Evolutionary conservation across 306 rosid genomes (phyloP).

Genomic region (Luffa acutangula): DNA sequence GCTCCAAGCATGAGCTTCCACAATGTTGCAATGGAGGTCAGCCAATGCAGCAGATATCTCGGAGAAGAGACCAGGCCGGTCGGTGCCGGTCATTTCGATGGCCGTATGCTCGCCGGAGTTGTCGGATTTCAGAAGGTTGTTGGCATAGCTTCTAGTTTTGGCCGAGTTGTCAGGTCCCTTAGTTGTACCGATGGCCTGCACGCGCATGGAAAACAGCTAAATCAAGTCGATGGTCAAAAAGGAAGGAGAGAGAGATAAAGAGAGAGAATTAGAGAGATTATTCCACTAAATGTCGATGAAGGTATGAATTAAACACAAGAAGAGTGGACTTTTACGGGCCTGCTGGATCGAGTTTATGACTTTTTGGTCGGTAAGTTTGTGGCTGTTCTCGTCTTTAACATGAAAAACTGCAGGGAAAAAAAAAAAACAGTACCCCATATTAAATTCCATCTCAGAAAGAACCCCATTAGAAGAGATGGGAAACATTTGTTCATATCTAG

Average conservation of each 20-base stretch:
- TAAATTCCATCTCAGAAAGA: background rate
- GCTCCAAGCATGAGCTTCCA: slow-evolving; percentile 65
- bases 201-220: background rate
- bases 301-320: background rate
- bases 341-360: slow-evolving; percentile 37
- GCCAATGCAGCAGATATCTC: slow-evolving; percentile 52
- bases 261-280: too few relatives aligned
- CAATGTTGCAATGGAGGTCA: slow-evolving; percentile 53
- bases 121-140: slow-evolving; percentile 8
- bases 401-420: slow-evolving; percentile 41
- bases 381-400: slow-evolving; percentile 47
- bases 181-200: slow-evolving; percentile 36
- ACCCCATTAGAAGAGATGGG: background rate
- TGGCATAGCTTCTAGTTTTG: slow-evolving; percentile 19
- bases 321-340: slow-evolving; percentile 14
- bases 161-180: slow-evolving; percentile 22
- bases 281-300: background rate
- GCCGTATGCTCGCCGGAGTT: slow-evolving; percentile 27
- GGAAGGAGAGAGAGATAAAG: background rate
- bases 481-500: background rate
- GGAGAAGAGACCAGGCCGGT: slow-evolving; percentile 49
- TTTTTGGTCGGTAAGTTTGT: slow-evolving; percentile 42
- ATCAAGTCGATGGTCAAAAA: background rate
- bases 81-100: slow-evolving; percentile 48
- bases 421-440: background rate